phyloP scores from a whole-genome alignment of 1,284 basidiomycete species.

The Xanthoconium separans region DNA sequence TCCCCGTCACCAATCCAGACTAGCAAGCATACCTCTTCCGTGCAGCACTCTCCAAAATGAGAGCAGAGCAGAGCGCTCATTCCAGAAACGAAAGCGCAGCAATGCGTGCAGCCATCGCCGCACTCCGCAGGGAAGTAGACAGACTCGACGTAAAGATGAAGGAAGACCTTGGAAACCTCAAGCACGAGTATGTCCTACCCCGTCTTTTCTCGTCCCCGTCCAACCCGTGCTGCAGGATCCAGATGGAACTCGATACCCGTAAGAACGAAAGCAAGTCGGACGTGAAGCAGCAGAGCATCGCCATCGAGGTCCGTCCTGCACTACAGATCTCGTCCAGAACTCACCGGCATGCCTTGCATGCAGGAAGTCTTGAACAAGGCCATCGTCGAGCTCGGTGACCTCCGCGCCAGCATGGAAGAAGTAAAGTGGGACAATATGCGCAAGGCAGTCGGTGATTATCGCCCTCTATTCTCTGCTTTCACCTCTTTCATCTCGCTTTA shows the following conservation, averaged over 20 bases:
- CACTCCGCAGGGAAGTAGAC: slow-evolving; percentile 88
- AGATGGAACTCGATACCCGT: slow-evolving; percentile 94
- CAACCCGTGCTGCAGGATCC: slow-evolving; percentile 55
- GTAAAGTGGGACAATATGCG: slow-evolving; percentile 92
- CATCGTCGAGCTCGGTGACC: slow-evolving; percentile 80
- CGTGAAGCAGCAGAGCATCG: slow-evolving; percentile 83
- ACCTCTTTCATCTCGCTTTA: slow-evolving; percentile 3
- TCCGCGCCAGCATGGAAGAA: slow-evolving; percentile 84
- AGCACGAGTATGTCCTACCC: slow-evolving; percentile 75
- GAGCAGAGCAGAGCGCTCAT: slow-evolving; percentile 83
- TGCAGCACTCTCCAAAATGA: slow-evolving; percentile 89
- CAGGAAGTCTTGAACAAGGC: slow-evolving; percentile 84
- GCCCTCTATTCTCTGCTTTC: neutral
- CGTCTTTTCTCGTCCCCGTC: neutral
- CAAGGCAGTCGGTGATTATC: slow-evolving; percentile 72
- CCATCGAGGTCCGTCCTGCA: slow-evolving; percentile 71
- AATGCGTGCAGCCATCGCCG: slow-evolving; percentile 71
- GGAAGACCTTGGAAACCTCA: slow-evolving; percentile 85
- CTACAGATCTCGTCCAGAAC: neutral
- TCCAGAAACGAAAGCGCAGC: slow-evolving; percentile 85
- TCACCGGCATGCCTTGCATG: slow-evolving; percentile 3
- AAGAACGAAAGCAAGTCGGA: slow-evolving; percentile 93
- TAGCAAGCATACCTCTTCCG: slow-evolving; percentile 96
- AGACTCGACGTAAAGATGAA: slow-evolving; percentile 88
- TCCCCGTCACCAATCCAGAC: neutral